Evolutionary conservation across 208 protist genomes (phyloP).

Genomic region (Vickermania ingenoplastis): DNA sequence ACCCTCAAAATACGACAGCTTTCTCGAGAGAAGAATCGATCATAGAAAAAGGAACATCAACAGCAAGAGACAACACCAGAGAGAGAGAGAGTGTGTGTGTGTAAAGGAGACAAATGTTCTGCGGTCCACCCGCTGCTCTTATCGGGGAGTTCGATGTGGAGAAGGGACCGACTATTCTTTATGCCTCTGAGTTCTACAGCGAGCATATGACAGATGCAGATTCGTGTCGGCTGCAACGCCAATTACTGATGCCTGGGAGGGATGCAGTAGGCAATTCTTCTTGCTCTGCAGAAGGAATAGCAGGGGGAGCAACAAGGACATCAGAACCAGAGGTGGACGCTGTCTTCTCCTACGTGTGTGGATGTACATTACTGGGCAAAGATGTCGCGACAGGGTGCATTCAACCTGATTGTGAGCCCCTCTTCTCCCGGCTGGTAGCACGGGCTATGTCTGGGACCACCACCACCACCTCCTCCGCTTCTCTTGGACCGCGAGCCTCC

Average conservation of each 20-base stretch:
- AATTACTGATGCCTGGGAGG: no score
- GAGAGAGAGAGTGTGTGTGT: background rate
- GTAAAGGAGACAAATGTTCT: constrained; percentile 1
- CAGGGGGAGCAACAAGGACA: no score
- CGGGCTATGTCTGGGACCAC: constrained; percentile 54
- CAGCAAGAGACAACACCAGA: background rate
- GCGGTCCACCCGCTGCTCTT: constrained; percentile 28
- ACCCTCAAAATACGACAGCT: no score
- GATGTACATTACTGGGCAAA: background rate
- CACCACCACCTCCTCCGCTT: no score
- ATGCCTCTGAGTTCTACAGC: constrained; percentile 58
- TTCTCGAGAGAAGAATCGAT: no score
- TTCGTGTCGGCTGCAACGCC: no score
- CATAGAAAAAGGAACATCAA: no score
- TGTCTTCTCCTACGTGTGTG: constrained; percentile 3
- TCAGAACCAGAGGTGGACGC: background rate
- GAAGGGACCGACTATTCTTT: constrained; percentile 48
- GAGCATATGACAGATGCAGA: constrained; percentile 1
- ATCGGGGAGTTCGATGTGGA: constrained; percentile 78
- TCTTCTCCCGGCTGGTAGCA: constrained; percentile 40
- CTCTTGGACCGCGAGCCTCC: constrained; percentile 39
- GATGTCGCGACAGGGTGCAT: constrained; percentile 36
- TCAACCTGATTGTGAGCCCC: constrained; percentile 24
- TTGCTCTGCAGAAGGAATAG: no score
- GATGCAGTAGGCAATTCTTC: no score